A percentile compares a stretch with the other conserved stretches of the same genome.
Conservation (phyloP, 441 rosid species). For the Lepidium campestre region DNA sequence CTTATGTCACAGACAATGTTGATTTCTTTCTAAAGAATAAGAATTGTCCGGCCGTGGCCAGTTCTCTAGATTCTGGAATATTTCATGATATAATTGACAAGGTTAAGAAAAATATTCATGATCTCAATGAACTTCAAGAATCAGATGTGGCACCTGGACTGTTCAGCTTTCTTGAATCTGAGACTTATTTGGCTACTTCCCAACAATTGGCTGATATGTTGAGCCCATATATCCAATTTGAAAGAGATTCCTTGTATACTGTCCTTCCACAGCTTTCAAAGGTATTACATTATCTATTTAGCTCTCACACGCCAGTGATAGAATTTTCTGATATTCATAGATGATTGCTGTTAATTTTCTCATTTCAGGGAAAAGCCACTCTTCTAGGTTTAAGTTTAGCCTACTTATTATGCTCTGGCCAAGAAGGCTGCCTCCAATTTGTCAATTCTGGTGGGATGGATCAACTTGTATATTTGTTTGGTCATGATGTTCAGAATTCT, state of each 20-base stretch:
- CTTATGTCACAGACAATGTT: constrained; percentile 45
- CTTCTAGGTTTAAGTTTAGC: constrained; percentile 70
- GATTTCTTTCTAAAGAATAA: constrained; percentile 34
- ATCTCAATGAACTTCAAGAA: constrained; percentile 38
- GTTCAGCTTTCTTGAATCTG: constrained; percentile 46
- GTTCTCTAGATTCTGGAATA: constrained; percentile 39
- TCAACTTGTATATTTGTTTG: constrained; percentile 51
- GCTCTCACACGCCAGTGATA: constrained; percentile 10
- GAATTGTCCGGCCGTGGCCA: constrained; percentile 36
- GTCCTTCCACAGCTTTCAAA: constrained; percentile 50
- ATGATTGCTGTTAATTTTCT: constrained; percentile 21
- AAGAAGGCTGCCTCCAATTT: constrained; percentile 93
- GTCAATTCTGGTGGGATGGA: constrained; percentile 82
- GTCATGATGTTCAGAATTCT: constrained; percentile 46
- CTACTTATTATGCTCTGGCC: constrained; percentile 74
- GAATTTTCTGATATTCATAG: neutral
- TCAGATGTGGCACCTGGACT: constrained; percentile 40
- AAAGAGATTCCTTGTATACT: constrained; percentile 28
- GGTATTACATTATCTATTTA: constrained; percentile 39
- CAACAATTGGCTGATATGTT: constrained; percentile 70
- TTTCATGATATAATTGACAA: constrained; percentile 36
- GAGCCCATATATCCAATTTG: constrained; percentile 40
- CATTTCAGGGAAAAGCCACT: constrained; percentile 60
- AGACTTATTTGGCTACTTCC: constrained; percentile 49
- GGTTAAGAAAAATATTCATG: constrained; percentile 55